Conservation (phyloP, 208 protist genomes). For the Trypanosoma cruzi region DNA sequence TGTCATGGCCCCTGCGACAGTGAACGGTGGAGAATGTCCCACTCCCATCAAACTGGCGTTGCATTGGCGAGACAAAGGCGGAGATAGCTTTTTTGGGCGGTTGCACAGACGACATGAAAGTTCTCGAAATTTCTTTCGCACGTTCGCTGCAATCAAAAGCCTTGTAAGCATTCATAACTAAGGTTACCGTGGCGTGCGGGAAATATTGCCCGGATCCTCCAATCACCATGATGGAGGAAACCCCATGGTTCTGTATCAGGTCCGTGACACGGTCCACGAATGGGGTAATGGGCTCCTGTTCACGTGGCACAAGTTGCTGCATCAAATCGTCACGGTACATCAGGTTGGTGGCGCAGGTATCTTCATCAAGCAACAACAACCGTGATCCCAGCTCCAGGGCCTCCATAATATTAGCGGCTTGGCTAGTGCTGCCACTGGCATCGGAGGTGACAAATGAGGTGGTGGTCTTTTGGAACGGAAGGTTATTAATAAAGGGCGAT, state of each 20-base stretch:
- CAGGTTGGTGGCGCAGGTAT: constrained; percentile 97
- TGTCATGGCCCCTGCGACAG: constrained; percentile 19
- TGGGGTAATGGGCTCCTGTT: constrained; percentile 94
- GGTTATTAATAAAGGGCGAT: constrained; percentile 92
- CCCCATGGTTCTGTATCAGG: constrained; percentile 56
- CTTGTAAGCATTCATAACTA: constrained; percentile 89
- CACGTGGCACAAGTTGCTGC: constrained; percentile 83
- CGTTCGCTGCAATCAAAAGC: constrained; percentile 70
- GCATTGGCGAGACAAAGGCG: constrained; percentile 11
- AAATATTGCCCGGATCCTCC: constrained; percentile 95
- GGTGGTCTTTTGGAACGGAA: constrained; percentile 83
- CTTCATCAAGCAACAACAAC: constrained; percentile 95
- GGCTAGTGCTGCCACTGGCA: constrained; percentile 93
- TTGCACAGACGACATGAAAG: neutral
- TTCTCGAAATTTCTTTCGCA: constrained; percentile 56
- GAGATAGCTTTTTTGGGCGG: neutral
- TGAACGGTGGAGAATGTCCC: constrained; percentile 30
- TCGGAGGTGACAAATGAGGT: constrained; percentile 68
- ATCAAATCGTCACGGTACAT: constrained; percentile 94
- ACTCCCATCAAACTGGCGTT: constrained; percentile 20
- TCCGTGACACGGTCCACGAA: constrained; percentile 79
- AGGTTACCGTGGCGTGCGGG: constrained; percentile 79
- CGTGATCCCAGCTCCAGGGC: constrained; percentile 90
- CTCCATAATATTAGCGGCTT: constrained; percentile 94
- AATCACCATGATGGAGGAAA: constrained; percentile 91